phyloP scores from a whole-genome alignment of 768 basidiomycete genomes.

The Phylloporus sp. region DNA sequence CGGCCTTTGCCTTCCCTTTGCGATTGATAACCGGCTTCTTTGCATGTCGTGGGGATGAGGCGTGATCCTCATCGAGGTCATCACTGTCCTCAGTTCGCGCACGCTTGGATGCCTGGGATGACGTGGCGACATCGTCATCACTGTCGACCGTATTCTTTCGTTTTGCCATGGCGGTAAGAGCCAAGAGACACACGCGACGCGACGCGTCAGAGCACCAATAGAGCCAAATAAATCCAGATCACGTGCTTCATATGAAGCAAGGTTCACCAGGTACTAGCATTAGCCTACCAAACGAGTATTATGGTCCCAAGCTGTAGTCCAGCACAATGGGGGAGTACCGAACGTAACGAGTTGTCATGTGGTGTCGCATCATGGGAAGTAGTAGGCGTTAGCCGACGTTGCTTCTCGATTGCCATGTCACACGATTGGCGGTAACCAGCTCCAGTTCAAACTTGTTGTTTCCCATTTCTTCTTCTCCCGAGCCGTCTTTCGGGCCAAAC shows the following conservation, averaged over 20 bases:
- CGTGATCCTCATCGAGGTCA: conserved; percentile 25
- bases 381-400: conserved; percentile 15
- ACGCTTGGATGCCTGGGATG: conserved; percentile 41
- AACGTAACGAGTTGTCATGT: neutral
- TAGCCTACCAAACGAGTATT: neutral
- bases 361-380: neutral
- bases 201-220: conserved; percentile 19
- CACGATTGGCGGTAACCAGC: conserved; percentile 21
- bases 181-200: conserved; percentile 26
- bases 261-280: too few relatives aligned
- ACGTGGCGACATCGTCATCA: conserved; percentile 35
- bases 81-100: conserved; percentile 41
- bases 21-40: conserved; percentile 29
- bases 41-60: conserved; percentile 17
- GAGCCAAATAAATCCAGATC: conserved; percentile 18
- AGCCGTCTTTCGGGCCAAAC: conserved; percentile 11
- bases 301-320: neutral
- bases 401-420: conserved; percentile 1
- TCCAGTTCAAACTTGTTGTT: neutral
- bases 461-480: conserved; percentile 1
- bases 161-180: conserved; percentile 46
- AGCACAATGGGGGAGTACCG: neutral
- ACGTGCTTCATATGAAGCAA: conserved; percentile 3
- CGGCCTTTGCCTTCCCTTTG: conserved; percentile 30
- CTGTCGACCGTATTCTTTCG: conserved; percentile 44